Evolutionary conservation across 1,284 basidiomycete genomes (phyloP), one percentile per base, ranked within the genome.

Genomic region (Melanopsichium pennsylvanicum): DNA sequence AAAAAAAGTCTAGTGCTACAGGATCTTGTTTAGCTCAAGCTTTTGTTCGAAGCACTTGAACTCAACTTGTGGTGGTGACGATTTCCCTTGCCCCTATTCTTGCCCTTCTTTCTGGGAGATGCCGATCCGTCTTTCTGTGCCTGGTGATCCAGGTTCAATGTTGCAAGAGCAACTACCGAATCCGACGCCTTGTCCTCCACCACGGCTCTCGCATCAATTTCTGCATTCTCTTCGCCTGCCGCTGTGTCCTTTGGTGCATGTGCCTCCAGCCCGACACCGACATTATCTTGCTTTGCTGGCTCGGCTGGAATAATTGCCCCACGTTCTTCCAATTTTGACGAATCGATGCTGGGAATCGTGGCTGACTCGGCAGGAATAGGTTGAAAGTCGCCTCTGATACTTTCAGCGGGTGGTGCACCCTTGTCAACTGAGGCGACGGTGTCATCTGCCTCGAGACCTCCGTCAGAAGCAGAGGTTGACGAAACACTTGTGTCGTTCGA

Each of bases 1-100:
- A n/a, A n/a, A n/a, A n/a, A n/a, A n/a, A n/a, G n/a, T n/a, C n/a
- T 19, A 9, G 16, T 38, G 27, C 27, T 29, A 29, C 27, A 29
- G 13, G 13, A 7, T 21, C 40, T 2, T 22, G 34, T 32, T 26
- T 19, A 21, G 26, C 23, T 59, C 56, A 59, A 2, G 27, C 29
- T 19, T 32, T 51, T 62, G 25, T 44, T 48, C 23, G 52, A 46
- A 19, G 54, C 54, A 15, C 40, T 46, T 15, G 52, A 57, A 34
- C 43, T 45, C 31, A 54, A 63, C 44, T 63, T 63, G 54, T 56
- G 37, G 18, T 56, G 37, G 18, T 63, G 60, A 31, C 54, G 22
- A 41, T 61, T 61, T 2, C 57, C 57, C 13, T 57, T 63, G 31
- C 59, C 59, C 3, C 52, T 23, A 19, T 50, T 41, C 5, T 47